Evolutionary conservation across 768 basidiomycete genomes (phyloP), one percentile per base, ranked within the genome.

Genomic region (Collybia nuda): DNA sequence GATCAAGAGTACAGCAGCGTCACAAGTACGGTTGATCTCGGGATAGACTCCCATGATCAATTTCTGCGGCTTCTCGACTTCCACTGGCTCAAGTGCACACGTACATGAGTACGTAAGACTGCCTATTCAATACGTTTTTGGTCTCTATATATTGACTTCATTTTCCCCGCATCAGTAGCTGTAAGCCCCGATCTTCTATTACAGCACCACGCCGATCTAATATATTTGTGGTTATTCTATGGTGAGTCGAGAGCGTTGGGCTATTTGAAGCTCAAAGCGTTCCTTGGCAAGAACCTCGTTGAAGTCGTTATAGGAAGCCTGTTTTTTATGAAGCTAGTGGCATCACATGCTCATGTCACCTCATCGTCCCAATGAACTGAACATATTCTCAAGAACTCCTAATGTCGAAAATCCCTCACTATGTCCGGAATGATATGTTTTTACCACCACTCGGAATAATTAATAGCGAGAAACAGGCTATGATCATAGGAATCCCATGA

Each of bases 401-500:
- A 65, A 71, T 0, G 52, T 74, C 15, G 73, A 75, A 2, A 86
- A 79, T 80, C 3, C 85, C 85, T 0, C 72, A 80, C 0, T 61
- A 68, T 0, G 56, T 75, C 0, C 71, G 76, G 0, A 63, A 79
- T 50, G 69, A 69, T 28, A 61, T 69, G 15, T 61, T 66, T 9
- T 89, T 85, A 84, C 86, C 85, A 1, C 84, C 84, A 0, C 67
- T 88, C 4, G 80, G 82, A n/a, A 66, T 88, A 63, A 81, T 87
- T 51, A 77, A 82, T 60, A 71, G 62, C 37, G 81, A 79, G 3
- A 83, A 76, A 58, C 74, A 79, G 5, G 76, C 87, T 5, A 73
- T 88, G 9, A 75, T 84, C 3, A 40, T 82, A 77, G 54, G 77
- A 84, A 50, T 59, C 82, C 3, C 81, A 80, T 5, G 78, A 83